Percentiles rank a stretch among this genome's conserved stretches.
phyloP scores from a whole-genome alignment of 805 yeast species.

The Lipomyces orientalis region DNA sequence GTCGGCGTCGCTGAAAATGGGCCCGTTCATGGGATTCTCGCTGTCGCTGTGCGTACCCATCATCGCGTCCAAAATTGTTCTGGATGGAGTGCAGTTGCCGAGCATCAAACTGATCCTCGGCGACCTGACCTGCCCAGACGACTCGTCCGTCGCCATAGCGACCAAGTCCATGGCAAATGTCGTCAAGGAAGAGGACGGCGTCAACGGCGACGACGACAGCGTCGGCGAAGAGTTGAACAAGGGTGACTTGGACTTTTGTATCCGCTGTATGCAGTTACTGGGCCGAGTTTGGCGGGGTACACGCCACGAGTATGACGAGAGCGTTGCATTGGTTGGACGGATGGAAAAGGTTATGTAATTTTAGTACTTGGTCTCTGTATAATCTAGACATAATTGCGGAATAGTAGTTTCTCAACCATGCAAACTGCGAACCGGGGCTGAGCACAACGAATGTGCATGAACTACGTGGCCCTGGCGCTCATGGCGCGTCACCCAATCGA shows the following conservation, averaged over 20 bases:
- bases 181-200: neutral
- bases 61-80: conserved; percentile 26
- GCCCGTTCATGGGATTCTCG: conserved; percentile 32
- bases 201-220: neutral
- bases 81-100: conserved; percentile 28
- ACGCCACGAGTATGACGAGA: conserved; percentile 29
- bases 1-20: conserved; percentile 19
- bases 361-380: neutral
- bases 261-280: conserved; percentile 20
- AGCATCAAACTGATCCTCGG: conserved; percentile 26
- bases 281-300: conserved; percentile 25
- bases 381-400: neutral
- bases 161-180: neutral
- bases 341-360: conserved; percentile 30
- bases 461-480: too few species aligned
- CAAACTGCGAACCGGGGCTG: too few species aligned
- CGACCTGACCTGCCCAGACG: conserved; percentile 12
- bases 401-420: too few species aligned
- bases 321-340: conserved; percentile 27
- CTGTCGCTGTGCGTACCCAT: conserved; percentile 26
- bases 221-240: conserved; percentile 4
- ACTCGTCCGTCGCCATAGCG: conserved; percentile 1
- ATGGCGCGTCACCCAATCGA: too few species aligned
- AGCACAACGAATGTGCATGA: too few species aligned
- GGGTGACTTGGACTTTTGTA: conserved; percentile 24